Evolutionary conservation across 768 basidiomycete genomes (phyloP), one percentile per base, ranked within the genome.

Genomic region (Russula sp.): DNA sequence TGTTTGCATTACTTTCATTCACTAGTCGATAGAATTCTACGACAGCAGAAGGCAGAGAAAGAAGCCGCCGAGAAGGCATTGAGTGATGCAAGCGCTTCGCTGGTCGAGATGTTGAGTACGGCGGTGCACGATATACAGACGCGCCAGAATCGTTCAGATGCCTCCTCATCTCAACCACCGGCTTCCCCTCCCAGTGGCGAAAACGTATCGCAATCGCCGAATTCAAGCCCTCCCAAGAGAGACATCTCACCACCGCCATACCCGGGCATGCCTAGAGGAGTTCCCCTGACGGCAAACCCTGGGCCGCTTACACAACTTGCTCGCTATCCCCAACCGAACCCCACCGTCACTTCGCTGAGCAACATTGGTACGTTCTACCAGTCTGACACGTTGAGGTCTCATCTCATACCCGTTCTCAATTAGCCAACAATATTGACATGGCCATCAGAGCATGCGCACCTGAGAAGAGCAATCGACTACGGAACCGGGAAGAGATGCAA

Each of bases 11-110:
- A 75, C 68, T 42, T 45, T 20, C 53, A 27, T 6, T 5, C 55
- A 34, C 27, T 60, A 92, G 95, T 98, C 57, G 95, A 97, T 70
- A 82, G 94, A 37, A 96, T 98, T 62, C 76, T 98, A 61, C 86
- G 87, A 61, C 88, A 91, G 66, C 91, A 96, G 69, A 82, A 82
- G 69, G 85, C 84, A 14, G 85, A 91, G 50, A 76, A 80, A 20
- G 76, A 82, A 61, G 79, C 82, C 13, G 78, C 82, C 0, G 82
- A 87, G 68, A 78, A 79, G 59, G 77, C 75, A 14, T 75, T 75
- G 11, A 74, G 77, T 65, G 71, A 76, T 67, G 71, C 74, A 59
- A 75, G 48, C 27, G 54, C 50, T n/a, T 32, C 57, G 27, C 31
- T 68, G 8, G 31, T 59, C 6, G 66, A 70, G 62, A 73, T 52